Conservation (phyloP, 495 filamentous ascomycete species). For the Terfezia claveryi region DNA sequence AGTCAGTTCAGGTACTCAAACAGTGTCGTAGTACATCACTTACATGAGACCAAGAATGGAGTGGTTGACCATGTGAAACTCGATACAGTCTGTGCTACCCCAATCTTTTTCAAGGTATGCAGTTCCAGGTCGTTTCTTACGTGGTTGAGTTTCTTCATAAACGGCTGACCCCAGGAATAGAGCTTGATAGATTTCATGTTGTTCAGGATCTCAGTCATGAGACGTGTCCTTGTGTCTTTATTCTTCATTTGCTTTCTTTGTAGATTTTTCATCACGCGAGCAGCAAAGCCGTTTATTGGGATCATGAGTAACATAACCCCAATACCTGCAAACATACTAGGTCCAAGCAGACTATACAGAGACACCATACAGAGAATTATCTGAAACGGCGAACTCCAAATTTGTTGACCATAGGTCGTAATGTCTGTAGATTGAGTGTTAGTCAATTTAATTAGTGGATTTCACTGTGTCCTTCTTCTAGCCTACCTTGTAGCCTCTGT, state of each 20-base stretch:
- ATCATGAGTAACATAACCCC: slow-evolving; percentile 96
- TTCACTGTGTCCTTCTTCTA: not conserved
- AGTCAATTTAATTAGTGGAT: not conserved
- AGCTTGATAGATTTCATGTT: slow-evolving; percentile 99
- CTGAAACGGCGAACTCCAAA: slow-evolving; percentile 94
- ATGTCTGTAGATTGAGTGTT: slow-evolving; percentile 34
- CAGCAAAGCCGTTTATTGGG: slow-evolving; percentile 84
- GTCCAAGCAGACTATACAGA: slow-evolving; percentile 78
- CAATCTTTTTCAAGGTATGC: slow-evolving; percentile 87
- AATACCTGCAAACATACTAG: slow-evolving; percentile 91
- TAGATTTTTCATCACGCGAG: slow-evolving; percentile 74
- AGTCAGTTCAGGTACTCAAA: too few species aligned
- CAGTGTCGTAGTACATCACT: not conserved
- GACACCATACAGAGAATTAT: slow-evolving; percentile 88
- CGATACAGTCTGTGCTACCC: slow-evolving; percentile 74
- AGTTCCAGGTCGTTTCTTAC: slow-evolving; percentile 90
- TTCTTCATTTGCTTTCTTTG: slow-evolving; percentile 98
- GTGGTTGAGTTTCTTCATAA: slow-evolving; percentile 89
- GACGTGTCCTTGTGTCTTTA: slow-evolving; percentile 76
- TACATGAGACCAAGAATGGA: slow-evolving; percentile 87
- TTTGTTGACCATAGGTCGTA: slow-evolving; percentile 80
- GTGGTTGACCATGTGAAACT: slow-evolving; percentile 99
- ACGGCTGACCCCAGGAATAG: slow-evolving; percentile 90
- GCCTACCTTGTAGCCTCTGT: slow-evolving; percentile 48
- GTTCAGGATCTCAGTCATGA: slow-evolving; percentile 96